phyloP scores from a whole-genome alignment of 73 alveolate genomes.

The Paramecium biaurelia region DNA sequence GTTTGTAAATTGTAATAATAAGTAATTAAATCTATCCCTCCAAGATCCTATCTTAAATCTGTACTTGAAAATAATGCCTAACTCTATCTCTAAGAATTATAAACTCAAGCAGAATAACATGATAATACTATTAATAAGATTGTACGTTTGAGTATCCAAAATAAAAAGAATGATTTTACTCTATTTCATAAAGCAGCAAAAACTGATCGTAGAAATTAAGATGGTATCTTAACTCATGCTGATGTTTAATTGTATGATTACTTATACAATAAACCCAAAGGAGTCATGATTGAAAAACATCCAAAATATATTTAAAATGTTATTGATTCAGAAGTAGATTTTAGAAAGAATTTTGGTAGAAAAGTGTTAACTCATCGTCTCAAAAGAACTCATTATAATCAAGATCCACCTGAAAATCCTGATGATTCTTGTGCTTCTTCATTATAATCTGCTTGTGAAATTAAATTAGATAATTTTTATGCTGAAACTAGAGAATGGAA shows the following conservation, averaged over 20 bases:
- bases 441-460: neutral
- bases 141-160: neutral
- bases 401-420: neutral
- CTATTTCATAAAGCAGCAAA: neutral
- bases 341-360: neutral
- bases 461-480: neutral
- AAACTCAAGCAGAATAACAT: neutral
- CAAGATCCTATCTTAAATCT: neutral
- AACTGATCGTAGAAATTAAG: neutral
- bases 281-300: neutral
- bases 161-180: neutral
- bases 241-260: conserved; percentile 1
- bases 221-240: neutral
- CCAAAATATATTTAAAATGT: conserved; percentile 4
- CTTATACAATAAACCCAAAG: neutral
- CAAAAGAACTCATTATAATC: neutral
- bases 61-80: neutral
- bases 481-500: neutral
- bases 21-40: neutral
- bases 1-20: neutral
- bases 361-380: neutral
- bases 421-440: conserved; percentile 27
- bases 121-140: neutral
- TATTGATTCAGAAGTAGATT: neutral
- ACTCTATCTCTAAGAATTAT: neutral